phyloP scores from a whole-genome alignment of 768 basidiomycete species.

The Termitomyces sp. region DNA sequence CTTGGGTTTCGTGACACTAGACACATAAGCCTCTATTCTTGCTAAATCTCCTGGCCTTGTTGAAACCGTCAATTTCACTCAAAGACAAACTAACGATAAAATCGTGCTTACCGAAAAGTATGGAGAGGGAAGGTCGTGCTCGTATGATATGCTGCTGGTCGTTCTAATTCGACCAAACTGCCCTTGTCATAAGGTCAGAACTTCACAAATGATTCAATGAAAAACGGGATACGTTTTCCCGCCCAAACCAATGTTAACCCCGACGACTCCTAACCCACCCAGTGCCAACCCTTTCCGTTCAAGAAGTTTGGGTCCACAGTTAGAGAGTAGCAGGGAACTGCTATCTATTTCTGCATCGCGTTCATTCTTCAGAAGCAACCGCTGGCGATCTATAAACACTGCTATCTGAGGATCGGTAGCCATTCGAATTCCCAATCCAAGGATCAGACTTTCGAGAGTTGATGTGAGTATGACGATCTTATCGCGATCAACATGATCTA shows the following conservation, averaged over 20 bases:
- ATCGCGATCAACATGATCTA: not conserved
- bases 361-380: conserved; percentile 62
- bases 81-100: no score
- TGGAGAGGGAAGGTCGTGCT: conserved; percentile 77
- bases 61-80: conserved; percentile 7
- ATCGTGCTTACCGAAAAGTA: conserved; percentile 57
- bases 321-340: conserved; percentile 71
- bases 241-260: conserved; percentile 80
- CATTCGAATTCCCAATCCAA: conserved; percentile 12
- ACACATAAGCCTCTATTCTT: conserved; percentile 68
- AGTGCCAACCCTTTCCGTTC: conserved; percentile 85
- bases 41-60: conserved; percentile 84
- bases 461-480: not conserved
- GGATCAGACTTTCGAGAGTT: no score
- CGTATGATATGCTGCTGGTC: conserved; percentile 75
- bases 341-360: conserved; percentile 81
- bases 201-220: not conserved
- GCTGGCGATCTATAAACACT: conserved; percentile 64
- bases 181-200: conserved; percentile 26
- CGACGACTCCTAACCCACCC: conserved; percentile 61
- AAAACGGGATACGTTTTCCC: conserved; percentile 72
- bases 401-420: conserved; percentile 31
- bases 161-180: conserved; percentile 83
- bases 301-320: conserved; percentile 78
- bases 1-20: conserved; percentile 36